Evolutionary conservation across 23 red algal genomes (phyloP).

Genomic region (Gracilariopsis chorda): DNA sequence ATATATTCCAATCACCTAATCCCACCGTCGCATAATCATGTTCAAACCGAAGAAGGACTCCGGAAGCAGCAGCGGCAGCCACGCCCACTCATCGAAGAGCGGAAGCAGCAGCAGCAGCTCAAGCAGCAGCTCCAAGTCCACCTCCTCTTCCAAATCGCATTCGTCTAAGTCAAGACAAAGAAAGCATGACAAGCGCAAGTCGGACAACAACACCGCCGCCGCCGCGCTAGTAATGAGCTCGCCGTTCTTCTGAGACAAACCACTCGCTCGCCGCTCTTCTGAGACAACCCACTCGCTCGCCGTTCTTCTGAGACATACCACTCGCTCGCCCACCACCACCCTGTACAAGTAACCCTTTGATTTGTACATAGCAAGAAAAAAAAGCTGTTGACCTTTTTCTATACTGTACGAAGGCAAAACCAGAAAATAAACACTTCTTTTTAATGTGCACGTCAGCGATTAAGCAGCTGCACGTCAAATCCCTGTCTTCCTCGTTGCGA

Average conservation of each 20-base stretch:
- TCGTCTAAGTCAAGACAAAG: neutral
- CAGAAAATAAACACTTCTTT: no score
- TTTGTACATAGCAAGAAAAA: no score
- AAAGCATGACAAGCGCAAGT: slow-evolving; percentile 16
- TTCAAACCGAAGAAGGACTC: slow-evolving; percentile 12
- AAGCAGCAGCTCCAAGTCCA: neutral
- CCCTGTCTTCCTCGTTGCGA: neutral
- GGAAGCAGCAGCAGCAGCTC: neutral
- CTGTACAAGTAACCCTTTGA: no score
- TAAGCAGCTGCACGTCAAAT: slow-evolving; percentile 14
- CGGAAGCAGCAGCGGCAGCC: neutral
- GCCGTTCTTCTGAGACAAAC: neutral
- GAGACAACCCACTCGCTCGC: neutral
- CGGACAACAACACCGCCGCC: slow-evolving; percentile 1
- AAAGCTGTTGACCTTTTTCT: no score
- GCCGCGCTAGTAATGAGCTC: slow-evolving; percentile 5
- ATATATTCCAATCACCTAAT: no score
- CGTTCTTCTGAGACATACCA: neutral
- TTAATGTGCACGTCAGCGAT: neutral
- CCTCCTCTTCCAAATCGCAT: neutral
- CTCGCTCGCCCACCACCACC: neutral
- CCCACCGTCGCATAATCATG: no score
- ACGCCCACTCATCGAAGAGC: neutral
- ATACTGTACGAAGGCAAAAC: no score
- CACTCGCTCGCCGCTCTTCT: neutral